phyloP scores from a whole-genome alignment of 2,329 filamentous ascomycete genomes.

The Lizonia empirigonia region DNA sequence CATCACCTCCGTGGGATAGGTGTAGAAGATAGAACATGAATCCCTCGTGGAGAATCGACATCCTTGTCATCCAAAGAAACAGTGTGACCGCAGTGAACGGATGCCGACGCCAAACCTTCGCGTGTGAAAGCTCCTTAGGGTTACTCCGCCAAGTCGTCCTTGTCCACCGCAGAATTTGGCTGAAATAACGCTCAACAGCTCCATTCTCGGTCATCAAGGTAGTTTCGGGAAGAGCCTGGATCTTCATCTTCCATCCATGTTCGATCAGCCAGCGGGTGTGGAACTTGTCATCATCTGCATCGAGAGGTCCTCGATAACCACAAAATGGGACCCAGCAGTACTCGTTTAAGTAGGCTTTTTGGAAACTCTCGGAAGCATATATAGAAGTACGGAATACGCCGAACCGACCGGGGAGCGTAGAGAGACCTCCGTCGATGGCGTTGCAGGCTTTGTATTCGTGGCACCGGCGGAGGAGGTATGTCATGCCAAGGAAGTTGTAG shows the following conservation, averaged over 20 bases:
- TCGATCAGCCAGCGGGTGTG: constrained; percentile 61
- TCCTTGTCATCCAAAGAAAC: background rate
- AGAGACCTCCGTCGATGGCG: background rate
- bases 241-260: constrained; percentile 42
- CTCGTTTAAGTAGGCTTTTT: constrained; percentile 20
- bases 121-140: background rate
- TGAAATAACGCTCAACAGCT: background rate
- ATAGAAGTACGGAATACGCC: constrained; percentile 29
- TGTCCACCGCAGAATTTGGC: background rate
- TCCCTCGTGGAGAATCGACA: background rate
- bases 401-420: background rate
- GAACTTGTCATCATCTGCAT: constrained; percentile 67
- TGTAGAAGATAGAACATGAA: background rate
- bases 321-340: constrained; percentile 1
- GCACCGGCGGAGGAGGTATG: background rate
- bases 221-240: constrained; percentile 59
- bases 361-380: constrained; percentile 2
- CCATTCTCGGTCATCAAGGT: constrained; percentile 46
- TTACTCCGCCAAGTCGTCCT: constrained; percentile 1
- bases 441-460: background rate
- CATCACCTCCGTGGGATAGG: background rate
- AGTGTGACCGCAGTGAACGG: background rate
- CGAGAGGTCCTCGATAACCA: constrained; percentile 56
- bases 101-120: background rate
- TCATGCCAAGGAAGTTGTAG: background rate